Conservation (phyloP, 2,329 filamentous ascomycete species). For the Ophiostoma australiae region DNA sequence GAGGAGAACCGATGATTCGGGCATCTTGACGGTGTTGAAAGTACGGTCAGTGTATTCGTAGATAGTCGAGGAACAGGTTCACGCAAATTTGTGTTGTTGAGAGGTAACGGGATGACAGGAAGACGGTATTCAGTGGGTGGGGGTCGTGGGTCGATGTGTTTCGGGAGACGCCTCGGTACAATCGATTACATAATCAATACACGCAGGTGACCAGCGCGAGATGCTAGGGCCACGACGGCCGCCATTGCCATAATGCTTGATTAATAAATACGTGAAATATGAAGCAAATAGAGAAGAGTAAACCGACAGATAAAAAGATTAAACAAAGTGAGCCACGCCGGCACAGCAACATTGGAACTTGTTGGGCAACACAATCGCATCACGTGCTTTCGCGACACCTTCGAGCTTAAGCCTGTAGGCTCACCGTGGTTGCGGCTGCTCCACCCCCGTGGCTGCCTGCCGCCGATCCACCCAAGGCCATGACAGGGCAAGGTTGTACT, state of each 20-base stretch:
- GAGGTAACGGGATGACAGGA: neutral
- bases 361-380: neutral
- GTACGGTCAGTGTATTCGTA: neutral
- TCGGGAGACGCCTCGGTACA: neutral
- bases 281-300: neutral
- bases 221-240: neutral
- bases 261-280: neutral
- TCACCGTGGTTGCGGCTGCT: neutral
- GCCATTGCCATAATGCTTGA: neutral
- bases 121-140: neutral
- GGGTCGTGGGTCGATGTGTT: neutral
- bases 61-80: neutral
- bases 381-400: slow-evolving; percentile 27
- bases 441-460: slow-evolving; percentile 11
- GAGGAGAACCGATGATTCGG: slow-evolving; percentile 47
- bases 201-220: neutral
- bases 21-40: slow-evolving; percentile 37
- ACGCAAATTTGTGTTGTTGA: neutral
- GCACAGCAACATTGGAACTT: neutral
- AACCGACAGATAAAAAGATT: no score
- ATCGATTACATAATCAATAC: neutral
- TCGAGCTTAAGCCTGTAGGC: neutral
- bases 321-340: no score
- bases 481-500: neutral
- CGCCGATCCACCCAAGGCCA: neutral